Conservation (phyloP, 2,329 filamentous ascomycete species). For the Teratosphaeria pseudoeucalypti region DNA sequence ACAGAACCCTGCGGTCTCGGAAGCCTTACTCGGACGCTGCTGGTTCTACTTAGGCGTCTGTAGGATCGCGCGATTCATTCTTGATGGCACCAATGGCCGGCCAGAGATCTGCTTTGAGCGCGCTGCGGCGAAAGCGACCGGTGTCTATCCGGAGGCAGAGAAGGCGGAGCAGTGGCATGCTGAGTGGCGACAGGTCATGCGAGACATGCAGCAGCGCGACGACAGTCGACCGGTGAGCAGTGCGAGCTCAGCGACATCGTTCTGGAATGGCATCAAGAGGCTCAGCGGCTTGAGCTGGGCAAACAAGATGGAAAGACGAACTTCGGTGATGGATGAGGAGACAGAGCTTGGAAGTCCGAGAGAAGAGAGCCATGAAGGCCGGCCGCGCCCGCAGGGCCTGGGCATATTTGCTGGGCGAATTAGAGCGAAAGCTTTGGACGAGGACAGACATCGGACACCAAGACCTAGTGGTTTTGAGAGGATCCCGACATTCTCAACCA, state of each 20-base stretch:
- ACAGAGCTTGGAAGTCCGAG: neutral
- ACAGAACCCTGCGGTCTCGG: neutral
- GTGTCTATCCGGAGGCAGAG: conserved; percentile 3
- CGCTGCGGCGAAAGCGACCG: conserved; percentile 2
- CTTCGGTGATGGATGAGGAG: neutral
- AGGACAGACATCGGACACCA: neutral
- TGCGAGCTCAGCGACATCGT: neutral
- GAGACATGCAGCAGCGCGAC: neutral
- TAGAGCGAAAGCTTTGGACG: neutral
- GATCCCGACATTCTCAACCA: conserved; percentile 1
- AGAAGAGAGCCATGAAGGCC: neutral
- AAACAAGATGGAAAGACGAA: neutral
- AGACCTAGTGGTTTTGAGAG: neutral
- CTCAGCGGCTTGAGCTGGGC: neutral
- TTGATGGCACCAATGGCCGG: neutral
- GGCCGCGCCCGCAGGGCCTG: neutral
- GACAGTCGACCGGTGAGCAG: neutral
- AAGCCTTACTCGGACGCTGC: conserved; percentile 5
- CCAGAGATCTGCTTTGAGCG: neutral
- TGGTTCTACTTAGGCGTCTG: conserved; percentile 5
- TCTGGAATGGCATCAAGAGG: neutral
- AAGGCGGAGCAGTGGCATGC: conserved; percentile 3
- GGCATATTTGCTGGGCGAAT: neutral
- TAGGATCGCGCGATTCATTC: neutral
- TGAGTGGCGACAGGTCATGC: neutral